These are phyloP conservation scores for Bipolaris victoriae DNA, from an alignment of 2,329 filamentous ascomycete genomes.

Conservation along the genomic window DNA sequence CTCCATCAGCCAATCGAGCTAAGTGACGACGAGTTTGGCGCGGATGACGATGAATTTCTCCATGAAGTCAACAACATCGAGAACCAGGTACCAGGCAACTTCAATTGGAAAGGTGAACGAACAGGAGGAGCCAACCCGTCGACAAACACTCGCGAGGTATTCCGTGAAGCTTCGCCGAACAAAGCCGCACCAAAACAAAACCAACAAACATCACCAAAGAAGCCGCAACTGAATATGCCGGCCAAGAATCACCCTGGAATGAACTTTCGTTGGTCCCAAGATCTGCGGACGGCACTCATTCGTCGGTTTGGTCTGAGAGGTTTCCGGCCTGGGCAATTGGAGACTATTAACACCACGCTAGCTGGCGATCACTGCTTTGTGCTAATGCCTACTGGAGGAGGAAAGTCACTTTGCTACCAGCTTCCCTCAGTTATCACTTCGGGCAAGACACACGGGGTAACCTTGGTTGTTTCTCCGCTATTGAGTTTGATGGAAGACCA, in stretches of 20 bases:
- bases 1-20: conserved; percentile 16
- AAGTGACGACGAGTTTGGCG: conserved; percentile 24
- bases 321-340: conserved; percentile 89
- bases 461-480: conserved; percentile 91
- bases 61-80: conserved; percentile 54
- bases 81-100: conserved; percentile 38
- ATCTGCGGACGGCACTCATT: conserved; percentile 80
- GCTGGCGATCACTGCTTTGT: conserved; percentile 89
- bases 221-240: conserved; percentile 32
- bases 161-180: conserved; percentile 42
- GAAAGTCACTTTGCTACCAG: conserved; percentile 97
- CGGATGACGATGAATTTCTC: conserved; percentile 45
- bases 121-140: conserved; percentile 20
- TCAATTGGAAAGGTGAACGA: conserved; percentile 40
- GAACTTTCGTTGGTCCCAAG: conserved; percentile 75
- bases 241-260: conserved; percentile 51
- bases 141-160: conserved; percentile 28
- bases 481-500: conserved; percentile 98
- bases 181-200: conserved; percentile 24
- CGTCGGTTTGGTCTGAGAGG: conserved; percentile 83
- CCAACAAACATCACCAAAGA: conserved; percentile 35
- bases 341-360: conserved; percentile 94
- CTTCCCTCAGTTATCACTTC: conserved; percentile 82
- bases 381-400: conserved; percentile 96
- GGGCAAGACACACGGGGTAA: conserved; percentile 84